A percentile compares a stretch with the other conserved stretches of the same genome.
Evolutionary conservation across 139 green algal species (phyloP).

Genomic region (Chlorella sp.): DNA sequence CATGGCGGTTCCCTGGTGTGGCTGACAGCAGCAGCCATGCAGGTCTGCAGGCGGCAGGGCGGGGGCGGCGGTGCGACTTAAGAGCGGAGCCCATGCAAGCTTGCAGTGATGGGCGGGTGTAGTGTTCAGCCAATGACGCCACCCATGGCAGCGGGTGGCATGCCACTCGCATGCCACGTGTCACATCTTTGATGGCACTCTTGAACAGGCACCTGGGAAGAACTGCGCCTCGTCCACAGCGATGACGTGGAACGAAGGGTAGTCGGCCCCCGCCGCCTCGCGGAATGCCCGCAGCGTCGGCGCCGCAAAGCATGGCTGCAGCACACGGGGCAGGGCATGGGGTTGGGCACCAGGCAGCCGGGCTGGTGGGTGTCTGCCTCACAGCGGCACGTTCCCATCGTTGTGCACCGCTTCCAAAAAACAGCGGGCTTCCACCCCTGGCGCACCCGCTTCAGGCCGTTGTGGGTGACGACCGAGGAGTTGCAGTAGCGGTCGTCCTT

Average conservation of each 20-base stretch:
- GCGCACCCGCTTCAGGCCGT: conserved; percentile 44
- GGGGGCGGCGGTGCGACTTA: too few relatives aligned
- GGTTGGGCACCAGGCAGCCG: too few relatives aligned
- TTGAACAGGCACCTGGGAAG: conserved; percentile 60
- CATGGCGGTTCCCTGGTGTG: too few relatives aligned
- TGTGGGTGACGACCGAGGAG: conserved; percentile 54
- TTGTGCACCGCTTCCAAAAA: too few relatives aligned
- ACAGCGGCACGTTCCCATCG: too few relatives aligned
- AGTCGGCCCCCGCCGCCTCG: conserved; percentile 15
- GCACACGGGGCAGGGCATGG: not conserved
- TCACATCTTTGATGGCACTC: too few relatives aligned
- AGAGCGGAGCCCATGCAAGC: too few relatives aligned
- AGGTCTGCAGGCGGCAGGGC: conserved; percentile 61
- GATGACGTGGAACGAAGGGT: conserved; percentile 56
- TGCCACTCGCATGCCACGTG: too few relatives aligned
- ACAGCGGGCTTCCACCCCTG: not conserved
- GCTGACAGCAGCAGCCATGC: conserved; percentile 65
- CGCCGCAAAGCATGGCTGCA: conserved; percentile 46
- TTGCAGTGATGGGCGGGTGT: too few relatives aligned
- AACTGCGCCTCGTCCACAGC: conserved; percentile 92
- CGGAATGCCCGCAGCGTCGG: conserved; percentile 36
- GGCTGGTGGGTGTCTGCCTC: too few relatives aligned
- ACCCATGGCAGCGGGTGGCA: too few relatives aligned
- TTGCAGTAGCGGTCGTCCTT: conserved; percentile 72
- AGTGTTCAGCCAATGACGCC: too few relatives aligned